A percentile compares a stretch with the other conserved stretches of the same genome.
Conservation (phyloP, 306 rosid species). For the Trifolium dubium region DNA sequence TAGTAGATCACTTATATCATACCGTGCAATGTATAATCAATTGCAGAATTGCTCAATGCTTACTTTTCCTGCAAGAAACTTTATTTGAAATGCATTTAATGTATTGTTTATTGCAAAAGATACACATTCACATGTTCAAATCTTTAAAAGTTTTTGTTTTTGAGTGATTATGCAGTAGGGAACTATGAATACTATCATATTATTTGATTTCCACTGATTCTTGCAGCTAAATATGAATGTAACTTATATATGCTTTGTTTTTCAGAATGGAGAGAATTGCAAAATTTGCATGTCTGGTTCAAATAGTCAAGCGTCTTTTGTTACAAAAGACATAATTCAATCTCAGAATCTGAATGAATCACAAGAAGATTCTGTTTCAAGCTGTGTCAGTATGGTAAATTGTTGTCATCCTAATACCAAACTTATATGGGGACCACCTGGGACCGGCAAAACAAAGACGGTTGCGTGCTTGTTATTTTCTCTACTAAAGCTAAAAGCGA, state of each 20-base stretch:
- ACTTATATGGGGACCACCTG: conserved; percentile 77
- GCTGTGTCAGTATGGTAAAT: conserved; percentile 43
- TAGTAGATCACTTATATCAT: neutral
- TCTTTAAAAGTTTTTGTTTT: neutral
- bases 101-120: neutral
- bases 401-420: conserved; percentile 47
- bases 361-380: conserved; percentile 51
- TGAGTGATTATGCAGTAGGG: neutral
- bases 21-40: neutral
- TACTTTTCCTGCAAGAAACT: neutral
- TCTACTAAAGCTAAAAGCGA: conserved; percentile 42
- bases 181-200: neutral
- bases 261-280: conserved; percentile 12
- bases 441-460: conserved; percentile 73
- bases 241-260: neutral
- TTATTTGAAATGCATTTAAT: neutral
- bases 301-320: neutral
- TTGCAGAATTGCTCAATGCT: neutral
- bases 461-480: conserved; percentile 46
- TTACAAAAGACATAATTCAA: neutral
- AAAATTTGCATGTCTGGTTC: neutral
- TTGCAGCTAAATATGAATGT: neutral
- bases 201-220: neutral
- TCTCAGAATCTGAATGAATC: conserved; percentile 54
- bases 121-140: neutral